A percentile compares a stretch with the other conserved stretches of the same genome.
Conservation (phyloP, 1,284 basidiomycete genomes). For the Cystobasidiaceae sp. region DNA sequence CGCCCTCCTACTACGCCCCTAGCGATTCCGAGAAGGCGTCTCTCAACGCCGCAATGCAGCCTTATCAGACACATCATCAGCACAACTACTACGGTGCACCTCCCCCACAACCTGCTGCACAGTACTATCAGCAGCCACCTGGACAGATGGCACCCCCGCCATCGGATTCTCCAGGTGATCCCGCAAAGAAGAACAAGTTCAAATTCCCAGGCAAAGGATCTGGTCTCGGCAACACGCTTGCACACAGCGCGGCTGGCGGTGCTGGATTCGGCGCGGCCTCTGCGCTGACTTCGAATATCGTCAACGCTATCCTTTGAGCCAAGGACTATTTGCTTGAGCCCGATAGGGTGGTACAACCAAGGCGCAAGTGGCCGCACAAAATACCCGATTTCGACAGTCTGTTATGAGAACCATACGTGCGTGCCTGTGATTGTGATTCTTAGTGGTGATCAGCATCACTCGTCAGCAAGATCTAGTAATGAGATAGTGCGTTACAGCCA, state of each 20-base stretch:
- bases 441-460: too few relatives aligned
- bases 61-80: slow-evolving; percentile 8
- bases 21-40: neutral
- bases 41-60: slow-evolving; percentile 13
- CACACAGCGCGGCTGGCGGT: slow-evolving; percentile 17
- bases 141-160: neutral
- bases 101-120: slow-evolving; percentile 1
- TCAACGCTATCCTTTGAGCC: slow-evolving; percentile 24
- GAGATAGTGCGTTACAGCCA: too few relatives aligned
- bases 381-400: too few relatives aligned
- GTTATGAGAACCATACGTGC: too few relatives aligned
- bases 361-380: too few relatives aligned
- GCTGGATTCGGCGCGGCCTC: slow-evolving; percentile 13
- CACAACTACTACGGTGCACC: neutral
- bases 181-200: slow-evolving; percentile 14
- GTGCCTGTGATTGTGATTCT: too few relatives aligned
- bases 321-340: too few relatives aligned
- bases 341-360: too few relatives aligned
- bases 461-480: too few relatives aligned
- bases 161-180: too few relatives aligned
- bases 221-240: slow-evolving; percentile 19
- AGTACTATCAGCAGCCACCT: slow-evolving; percentile 11
- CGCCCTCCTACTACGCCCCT: slow-evolving; percentile 7
- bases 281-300: slow-evolving; percentile 9
- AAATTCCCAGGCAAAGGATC: slow-evolving; percentile 7